Evolutionary conservation across 2,329 filamentous ascomycete genomes (phyloP).

Genomic region (Diplodia seriata): DNA sequence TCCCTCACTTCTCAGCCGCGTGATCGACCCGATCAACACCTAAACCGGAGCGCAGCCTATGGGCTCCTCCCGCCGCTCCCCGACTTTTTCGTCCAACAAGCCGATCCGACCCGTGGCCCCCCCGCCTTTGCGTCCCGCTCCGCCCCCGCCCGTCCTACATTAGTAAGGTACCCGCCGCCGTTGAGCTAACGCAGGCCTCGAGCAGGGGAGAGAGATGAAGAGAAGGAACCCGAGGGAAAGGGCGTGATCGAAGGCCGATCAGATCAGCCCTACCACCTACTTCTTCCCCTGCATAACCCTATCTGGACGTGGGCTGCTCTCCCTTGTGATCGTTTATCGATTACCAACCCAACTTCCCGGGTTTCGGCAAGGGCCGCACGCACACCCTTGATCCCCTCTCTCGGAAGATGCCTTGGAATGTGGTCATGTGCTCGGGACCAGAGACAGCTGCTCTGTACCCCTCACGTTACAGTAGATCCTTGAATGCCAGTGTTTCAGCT

Average conservation of each 20-base stretch:
- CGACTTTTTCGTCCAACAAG: not conserved
- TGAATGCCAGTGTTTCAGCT: constrained; percentile 6
- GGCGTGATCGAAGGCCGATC: not conserved
- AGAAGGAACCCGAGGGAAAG: not conserved
- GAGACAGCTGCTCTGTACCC: not conserved
- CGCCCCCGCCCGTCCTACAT: not conserved
- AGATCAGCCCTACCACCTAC: not conserved
- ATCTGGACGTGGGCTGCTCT: not conserved
- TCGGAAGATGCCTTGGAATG: not conserved
- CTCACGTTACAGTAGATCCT: constrained; percentile 12
- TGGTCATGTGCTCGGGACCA: not conserved
- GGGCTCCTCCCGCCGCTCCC: not conserved
- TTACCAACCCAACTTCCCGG: not conserved
- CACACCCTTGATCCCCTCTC: not conserved
- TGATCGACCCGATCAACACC: not conserved
- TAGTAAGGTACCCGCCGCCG: not conserved
- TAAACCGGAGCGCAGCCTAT: not conserved
- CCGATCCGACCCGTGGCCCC: constrained; percentile 1
- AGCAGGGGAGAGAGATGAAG: not conserved
- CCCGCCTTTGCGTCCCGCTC: constrained; percentile 1
- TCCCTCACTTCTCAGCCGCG: constrained; percentile 1
- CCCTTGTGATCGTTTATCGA: not conserved
- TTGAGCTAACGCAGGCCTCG: not conserved
- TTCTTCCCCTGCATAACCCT: not conserved
- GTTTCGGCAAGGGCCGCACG: not conserved